Conservation (phyloP, 2,329 filamentous ascomycete species). For the Phialocephala subalpina region DNA sequence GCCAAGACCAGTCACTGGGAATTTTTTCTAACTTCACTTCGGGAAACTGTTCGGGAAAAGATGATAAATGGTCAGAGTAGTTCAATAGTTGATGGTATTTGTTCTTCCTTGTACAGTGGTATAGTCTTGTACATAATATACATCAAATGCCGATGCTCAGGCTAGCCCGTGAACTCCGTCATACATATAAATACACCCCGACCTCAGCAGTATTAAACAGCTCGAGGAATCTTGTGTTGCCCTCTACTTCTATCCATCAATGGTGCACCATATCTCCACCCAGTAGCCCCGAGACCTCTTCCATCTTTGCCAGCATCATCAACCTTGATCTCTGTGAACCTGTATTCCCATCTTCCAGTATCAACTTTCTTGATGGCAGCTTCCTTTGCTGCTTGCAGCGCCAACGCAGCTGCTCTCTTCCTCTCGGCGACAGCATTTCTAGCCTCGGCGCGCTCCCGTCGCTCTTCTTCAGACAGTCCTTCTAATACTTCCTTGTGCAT, state of each 20-base stretch:
- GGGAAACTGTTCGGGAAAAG: no score
- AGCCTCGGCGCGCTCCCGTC: conserved; percentile 1
- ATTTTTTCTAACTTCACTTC: background rate
- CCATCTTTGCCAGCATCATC: conserved; percentile 64
- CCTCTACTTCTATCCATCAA: conserved; percentile 68
- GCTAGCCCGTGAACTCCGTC: conserved; percentile 18
- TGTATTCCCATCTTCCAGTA: conserved; percentile 64
- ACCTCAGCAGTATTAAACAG: conserved; percentile 48
- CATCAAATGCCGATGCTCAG: conserved; percentile 11
- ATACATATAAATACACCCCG: conserved; percentile 24
- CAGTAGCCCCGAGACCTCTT: conserved; percentile 58
- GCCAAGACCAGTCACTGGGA: background rate
- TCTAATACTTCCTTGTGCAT: conserved; percentile 58
- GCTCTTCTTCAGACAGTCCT: conserved; percentile 47
- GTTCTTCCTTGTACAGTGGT: conserved; percentile 24
- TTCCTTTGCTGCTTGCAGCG: conserved; percentile 46
- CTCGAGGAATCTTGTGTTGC: conserved; percentile 73
- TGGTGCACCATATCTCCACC: conserved; percentile 71
- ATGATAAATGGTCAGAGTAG: background rate
- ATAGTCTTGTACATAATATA: conserved; percentile 25
- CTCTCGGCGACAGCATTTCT: conserved; percentile 47
- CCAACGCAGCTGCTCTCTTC: conserved; percentile 51
- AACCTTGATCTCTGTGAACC: conserved; percentile 66
- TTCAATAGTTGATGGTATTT: background rate
- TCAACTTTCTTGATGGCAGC: conserved; percentile 53